Conservation (phyloP, 164 flowering plant genomes). For the Liquidambar formosana region DNA sequence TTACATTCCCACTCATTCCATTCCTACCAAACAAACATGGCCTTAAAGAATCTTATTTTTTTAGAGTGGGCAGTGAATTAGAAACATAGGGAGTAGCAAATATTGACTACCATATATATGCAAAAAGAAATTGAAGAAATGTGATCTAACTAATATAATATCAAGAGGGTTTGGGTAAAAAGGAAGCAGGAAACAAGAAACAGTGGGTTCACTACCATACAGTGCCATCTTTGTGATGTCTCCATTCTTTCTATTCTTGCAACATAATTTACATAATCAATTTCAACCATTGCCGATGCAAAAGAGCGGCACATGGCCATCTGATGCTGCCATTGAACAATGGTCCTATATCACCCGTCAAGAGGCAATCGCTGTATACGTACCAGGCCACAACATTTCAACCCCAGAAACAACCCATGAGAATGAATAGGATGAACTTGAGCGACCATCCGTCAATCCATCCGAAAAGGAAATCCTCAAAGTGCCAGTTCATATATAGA, state of each 20-base stretch:
- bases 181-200: background rate
- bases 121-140: too few relatives aligned
- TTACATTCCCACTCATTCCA: too few relatives aligned
- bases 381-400: background rate
- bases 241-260: background rate
- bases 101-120: too few relatives aligned
- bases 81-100: too few relatives aligned
- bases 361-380: background rate
- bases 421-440: too few relatives aligned
- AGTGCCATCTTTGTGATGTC: background rate
- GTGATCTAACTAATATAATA: too few relatives aligned
- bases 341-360: background rate
- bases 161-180: too few relatives aligned
- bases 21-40: too few relatives aligned
- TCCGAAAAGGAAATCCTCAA: background rate
- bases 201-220: background rate
- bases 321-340: slow-evolving; percentile 1
- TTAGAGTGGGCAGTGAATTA: too few relatives aligned
- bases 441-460: background rate
- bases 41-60: too few relatives aligned
- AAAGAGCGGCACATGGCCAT: too few relatives aligned
- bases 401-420: background rate
- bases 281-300: background rate
- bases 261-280: background rate
- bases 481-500: background rate